phyloP scores from a whole-genome alignment of 768 basidiomycete species.

The Kwoniella bestiolae region DNA sequence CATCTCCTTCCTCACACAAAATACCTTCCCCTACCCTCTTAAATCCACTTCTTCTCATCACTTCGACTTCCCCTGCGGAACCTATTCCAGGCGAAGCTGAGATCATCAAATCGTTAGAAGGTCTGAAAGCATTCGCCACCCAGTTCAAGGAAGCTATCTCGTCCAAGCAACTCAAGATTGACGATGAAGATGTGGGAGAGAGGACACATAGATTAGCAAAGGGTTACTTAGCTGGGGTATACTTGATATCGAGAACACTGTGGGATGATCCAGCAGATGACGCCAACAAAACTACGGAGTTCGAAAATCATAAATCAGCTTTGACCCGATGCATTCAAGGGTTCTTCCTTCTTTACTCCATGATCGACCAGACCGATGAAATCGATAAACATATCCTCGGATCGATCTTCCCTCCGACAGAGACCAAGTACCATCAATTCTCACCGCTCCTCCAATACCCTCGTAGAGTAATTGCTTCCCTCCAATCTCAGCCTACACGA shows the following conservation, averaged over 20 bases:
- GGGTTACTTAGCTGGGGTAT: conserved; percentile 9
- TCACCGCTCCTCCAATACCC: conserved; percentile 25
- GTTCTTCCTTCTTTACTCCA: background rate
- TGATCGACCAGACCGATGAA: background rate
- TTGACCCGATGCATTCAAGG: conserved; percentile 3
- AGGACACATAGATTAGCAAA: background rate
- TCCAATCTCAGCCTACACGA: conserved; percentile 28
- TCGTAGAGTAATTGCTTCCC: conserved; percentile 9
- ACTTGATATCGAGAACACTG: conserved; percentile 1
- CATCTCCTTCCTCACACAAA: background rate
- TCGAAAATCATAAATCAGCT: background rate
- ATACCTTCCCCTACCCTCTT: background rate
- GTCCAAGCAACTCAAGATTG: background rate
- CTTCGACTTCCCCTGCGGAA: background rate
- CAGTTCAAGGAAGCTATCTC: conserved; percentile 9
- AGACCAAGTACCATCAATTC: conserved; percentile 13
- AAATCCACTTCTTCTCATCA: background rate
- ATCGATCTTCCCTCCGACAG: conserved; percentile 17
- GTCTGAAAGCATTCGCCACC: conserved; percentile 11
- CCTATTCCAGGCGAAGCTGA: background rate
- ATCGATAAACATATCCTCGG: conserved; percentile 19
- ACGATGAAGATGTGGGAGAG: background rate
- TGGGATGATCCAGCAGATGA: background rate
- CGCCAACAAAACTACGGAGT: background rate
- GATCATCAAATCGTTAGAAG: conserved; percentile 7